Percentiles rank a stretch among this genome's conserved stretches.
These are phyloP conservation scores for Rhodotorula sp. DNA, from an alignment of 1,284 basidiomycete species.

Conservation along the genomic window DNA sequence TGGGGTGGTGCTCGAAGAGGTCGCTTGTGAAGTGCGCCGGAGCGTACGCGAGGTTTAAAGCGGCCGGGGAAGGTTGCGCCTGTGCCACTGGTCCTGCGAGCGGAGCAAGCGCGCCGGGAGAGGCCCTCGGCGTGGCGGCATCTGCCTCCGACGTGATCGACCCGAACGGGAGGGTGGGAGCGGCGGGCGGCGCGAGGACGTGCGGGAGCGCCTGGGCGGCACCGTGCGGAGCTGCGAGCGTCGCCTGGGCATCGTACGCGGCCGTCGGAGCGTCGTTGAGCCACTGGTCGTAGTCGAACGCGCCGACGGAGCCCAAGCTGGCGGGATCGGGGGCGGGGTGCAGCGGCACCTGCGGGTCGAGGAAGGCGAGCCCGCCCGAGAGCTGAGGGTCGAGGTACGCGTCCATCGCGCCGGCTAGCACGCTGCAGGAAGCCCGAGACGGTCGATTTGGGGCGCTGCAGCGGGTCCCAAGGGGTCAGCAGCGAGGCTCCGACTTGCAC, in stretches of 20 bases:
- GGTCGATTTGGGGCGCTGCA: background rate
- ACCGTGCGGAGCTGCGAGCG: background rate
- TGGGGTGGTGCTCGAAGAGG: background rate
- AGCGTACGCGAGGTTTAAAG: background rate
- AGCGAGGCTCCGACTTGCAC: no score
- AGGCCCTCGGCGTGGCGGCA: background rate
- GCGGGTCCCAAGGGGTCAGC: background rate
- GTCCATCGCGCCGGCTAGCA: conserved; percentile 15
- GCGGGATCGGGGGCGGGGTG: conserved; percentile 11
- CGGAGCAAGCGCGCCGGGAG: background rate
- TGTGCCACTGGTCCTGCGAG: background rate
- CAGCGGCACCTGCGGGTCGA: conserved; percentile 11
- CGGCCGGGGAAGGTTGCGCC: background rate
- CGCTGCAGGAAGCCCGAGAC: background rate
- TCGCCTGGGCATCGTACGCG: conserved; percentile 9
- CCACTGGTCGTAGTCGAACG: conserved; percentile 22
- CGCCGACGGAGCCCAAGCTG: background rate
- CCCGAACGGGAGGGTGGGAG: conserved; percentile 1
- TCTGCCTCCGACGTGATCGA: background rate
- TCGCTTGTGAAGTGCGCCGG: background rate
- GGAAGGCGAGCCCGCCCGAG: conserved; percentile 18
- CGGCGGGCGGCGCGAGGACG: background rate
- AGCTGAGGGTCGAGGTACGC: conserved; percentile 23
- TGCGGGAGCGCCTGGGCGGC: background rate
- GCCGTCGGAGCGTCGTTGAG: conserved; percentile 5